Evolutionary conservation across 2,329 filamentous ascomycete genomes (phyloP).

Genomic region (Claviceps purpurea): DNA sequence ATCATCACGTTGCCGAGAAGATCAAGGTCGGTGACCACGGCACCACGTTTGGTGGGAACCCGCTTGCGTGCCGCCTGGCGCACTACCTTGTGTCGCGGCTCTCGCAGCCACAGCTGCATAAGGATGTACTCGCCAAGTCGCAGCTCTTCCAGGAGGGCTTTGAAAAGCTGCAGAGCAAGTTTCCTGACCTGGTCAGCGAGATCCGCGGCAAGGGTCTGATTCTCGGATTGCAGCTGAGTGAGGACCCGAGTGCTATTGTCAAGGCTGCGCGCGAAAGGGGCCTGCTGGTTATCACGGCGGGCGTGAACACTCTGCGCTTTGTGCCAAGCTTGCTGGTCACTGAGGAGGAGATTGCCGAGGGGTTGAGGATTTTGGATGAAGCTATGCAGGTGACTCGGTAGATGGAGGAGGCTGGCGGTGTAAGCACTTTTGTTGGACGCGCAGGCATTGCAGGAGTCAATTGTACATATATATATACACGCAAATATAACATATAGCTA

Average conservation of each 20-base stretch:
- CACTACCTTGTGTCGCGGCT: constrained; percentile 75
- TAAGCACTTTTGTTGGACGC: too few relatives aligned
- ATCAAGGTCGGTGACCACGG: constrained; percentile 64
- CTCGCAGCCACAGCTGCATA: constrained; percentile 55
- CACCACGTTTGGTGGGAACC: constrained; percentile 89
- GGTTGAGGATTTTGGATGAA: constrained; percentile 61
- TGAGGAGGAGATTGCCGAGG: constrained; percentile 66
- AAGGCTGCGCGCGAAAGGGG: constrained; percentile 80
- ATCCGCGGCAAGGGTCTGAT: constrained; percentile 75
- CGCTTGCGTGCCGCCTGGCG: constrained; percentile 69
- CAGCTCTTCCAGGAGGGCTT: constrained; percentile 35
- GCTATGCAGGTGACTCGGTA: constrained; percentile 36
- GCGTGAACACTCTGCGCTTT: constrained; percentile 82
- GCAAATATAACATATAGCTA: too few relatives aligned
- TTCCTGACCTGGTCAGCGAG: constrained; percentile 61
- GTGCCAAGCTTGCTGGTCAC: constrained; percentile 77
- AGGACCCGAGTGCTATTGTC: constrained; percentile 61
- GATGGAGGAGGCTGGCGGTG: neutral
- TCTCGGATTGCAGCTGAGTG: constrained; percentile 68
- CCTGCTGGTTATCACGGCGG: constrained; percentile 80
- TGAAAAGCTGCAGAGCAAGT: constrained; percentile 30
- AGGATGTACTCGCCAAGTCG: constrained; percentile 53
- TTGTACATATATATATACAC: too few relatives aligned
- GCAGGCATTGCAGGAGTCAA: too few relatives aligned
- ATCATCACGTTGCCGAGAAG: constrained; percentile 25